Conservation (phyloP, 768 basidiomycete genomes). For the Chalciporus chontae region DNA sequence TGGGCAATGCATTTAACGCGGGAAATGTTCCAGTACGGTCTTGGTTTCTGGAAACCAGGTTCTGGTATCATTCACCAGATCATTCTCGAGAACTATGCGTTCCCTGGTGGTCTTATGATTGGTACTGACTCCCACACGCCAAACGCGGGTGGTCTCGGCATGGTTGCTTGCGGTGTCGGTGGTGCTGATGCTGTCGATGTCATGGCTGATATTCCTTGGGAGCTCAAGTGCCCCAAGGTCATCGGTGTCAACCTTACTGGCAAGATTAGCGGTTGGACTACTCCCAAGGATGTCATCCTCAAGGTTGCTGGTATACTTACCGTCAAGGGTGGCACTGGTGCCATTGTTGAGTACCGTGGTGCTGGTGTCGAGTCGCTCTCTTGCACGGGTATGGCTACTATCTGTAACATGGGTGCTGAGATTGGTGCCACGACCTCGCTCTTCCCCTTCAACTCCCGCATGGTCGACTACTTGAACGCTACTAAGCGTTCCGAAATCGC, state of each 20-base stretch:
- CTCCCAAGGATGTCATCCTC: slow-evolving; percentile 98
- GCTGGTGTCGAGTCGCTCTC: slow-evolving; percentile 94
- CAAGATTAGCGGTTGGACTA: slow-evolving; percentile 94
- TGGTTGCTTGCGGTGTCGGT: slow-evolving; percentile 99
- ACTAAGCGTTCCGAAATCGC: slow-evolving; percentile 89
- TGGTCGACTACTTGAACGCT: slow-evolving; percentile 91
- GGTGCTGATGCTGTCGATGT: slow-evolving; percentile 99
- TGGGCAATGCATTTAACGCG: neutral
- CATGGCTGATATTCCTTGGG: slow-evolving; percentile 98
- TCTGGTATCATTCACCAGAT: slow-evolving; percentile 99
- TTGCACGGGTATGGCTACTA: slow-evolving; percentile 98
- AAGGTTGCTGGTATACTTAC: slow-evolving; percentile 99
- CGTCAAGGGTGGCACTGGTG: slow-evolving; percentile 98
- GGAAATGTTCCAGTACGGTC: slow-evolving; percentile 67
- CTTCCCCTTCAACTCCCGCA: slow-evolving; percentile 97
- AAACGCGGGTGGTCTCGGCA: slow-evolving; percentile 98
- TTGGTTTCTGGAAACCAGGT: slow-evolving; percentile 99
- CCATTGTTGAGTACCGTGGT: slow-evolving; percentile 96
- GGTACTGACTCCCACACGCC: slow-evolving; percentile 99
- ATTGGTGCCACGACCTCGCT: slow-evolving; percentile 98
- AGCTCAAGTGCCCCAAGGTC: slow-evolving; percentile 98
- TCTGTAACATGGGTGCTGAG: slow-evolving; percentile 99
- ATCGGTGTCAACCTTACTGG: slow-evolving; percentile 97
- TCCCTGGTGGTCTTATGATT: slow-evolving; percentile 99
- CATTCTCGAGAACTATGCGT: slow-evolving; percentile 98